Base-by-base conservation (phyloP, 192 early-diverging fungal genomes). In the Coemansia nantahalensis region DNA sequence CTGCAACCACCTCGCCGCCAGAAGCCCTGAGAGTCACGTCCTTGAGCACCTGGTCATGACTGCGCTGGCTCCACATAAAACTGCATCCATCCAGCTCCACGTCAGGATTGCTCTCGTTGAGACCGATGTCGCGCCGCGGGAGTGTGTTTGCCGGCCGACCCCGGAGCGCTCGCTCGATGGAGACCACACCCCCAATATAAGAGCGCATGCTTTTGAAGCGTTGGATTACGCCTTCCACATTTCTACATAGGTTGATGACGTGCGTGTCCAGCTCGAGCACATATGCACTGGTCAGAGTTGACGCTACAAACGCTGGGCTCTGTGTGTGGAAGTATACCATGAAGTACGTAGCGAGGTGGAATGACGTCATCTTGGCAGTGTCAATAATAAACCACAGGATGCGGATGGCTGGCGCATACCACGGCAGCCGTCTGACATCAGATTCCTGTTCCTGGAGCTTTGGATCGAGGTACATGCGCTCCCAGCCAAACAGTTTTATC, bases 1-100 rank as follows among this genome's bases (percentile, higher is more conserved):
- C 63, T 0, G 87, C 90, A 0, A 89, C 84, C 15, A 97, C 78
- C 17, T 80, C 45, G 39, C 86, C 75, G 32, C 62, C 51, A 56
- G 60, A 39, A 59, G 83, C 48, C 32, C 48, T 55, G 18, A 86
- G 22, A 52, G 76, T 69, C 39, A 88, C 62, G 54, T 82, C 52
- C 37, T 54, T 46, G 5, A 56, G 49, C 14, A 46, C 43, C 11
- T 39, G 48, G 12, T 46, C 30, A 14, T 44, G 45, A 4, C 19
- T 30, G 0, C 16, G n/a, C 40, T 46, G 54, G 3, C 21, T 39
- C 69, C 69, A 65, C n/a, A 31, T 37, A 40, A 73, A 73, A 36
- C 36, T 52, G 28, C 69, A 65, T 10, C 19, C 39, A 5, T 60
- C 39, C 33, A 73, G 43, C 2, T 34, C 11, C 9, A 73, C 32